phyloP scores from a whole-genome alignment of 768 basidiomycete species.

The Lactarius evosmus region DNA sequence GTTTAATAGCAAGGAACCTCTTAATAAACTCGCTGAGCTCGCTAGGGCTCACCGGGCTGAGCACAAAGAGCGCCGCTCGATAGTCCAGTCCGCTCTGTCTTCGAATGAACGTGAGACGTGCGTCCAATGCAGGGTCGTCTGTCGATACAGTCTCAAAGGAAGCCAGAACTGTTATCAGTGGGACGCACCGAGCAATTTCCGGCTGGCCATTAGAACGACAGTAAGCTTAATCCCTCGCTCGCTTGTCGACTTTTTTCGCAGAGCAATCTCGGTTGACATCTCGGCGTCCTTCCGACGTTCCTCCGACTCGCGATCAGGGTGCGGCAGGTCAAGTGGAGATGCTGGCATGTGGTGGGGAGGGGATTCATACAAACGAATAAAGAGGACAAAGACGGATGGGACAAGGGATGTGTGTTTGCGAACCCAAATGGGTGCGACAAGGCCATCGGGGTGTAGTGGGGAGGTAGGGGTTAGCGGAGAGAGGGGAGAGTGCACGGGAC shows the following conservation, averaged over 20 bases:
- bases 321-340: constrained; percentile 54
- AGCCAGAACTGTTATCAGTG: neutral
- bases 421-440: constrained; percentile 98
- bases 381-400: constrained; percentile 91
- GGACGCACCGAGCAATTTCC: constrained; percentile 75
- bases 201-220: constrained; percentile 87
- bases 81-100: constrained; percentile 87
- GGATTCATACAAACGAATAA: constrained; percentile 77
- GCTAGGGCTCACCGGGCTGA: constrained; percentile 83
- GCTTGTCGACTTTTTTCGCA: constrained; percentile 70
- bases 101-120: constrained; percentile 81
- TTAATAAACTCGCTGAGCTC: constrained; percentile 88
- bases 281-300: constrained; percentile 73
- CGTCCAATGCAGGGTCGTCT: constrained; percentile 86
- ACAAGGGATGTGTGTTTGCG: constrained; percentile 90
- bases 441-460: constrained; percentile 89
- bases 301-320: constrained; percentile 54
- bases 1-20: constrained; percentile 46
- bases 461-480: constrained; percentile 87
- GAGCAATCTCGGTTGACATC: constrained; percentile 74
- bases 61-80: constrained; percentile 87
- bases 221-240: constrained; percentile 94
- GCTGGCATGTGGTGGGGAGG: constrained; percentile 40
- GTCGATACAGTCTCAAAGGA: constrained; percentile 5
- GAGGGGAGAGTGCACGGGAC: constrained; percentile 77